Evolutionary conservation across 2,329 filamentous ascomycete species (phyloP), one percentile per base, ranked within the genome.

Genomic region (Diaporthe sp.): DNA sequence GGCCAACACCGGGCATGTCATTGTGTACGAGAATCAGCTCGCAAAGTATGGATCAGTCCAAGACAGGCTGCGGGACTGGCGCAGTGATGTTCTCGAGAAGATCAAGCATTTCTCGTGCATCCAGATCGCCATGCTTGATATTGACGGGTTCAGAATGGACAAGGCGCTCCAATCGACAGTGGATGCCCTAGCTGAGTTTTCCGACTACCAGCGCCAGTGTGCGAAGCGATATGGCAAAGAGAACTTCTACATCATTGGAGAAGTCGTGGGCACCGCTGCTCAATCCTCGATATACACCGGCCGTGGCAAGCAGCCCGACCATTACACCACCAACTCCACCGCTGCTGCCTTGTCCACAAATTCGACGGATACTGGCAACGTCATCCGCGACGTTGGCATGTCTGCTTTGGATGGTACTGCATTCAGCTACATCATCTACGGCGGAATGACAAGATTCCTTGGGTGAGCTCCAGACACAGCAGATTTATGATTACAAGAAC

Each of bases 1-100:
- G 34, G 89, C 65, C 34, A 67, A 60, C 31, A 72, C 68, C 13
- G 91, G 91, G 76, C 88, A 90, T 19, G 92, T 88, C 75, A 88
- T 90, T 0, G 90, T 92, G 79, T 93, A 90, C 88, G 84, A 92
- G 79, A 89, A 90, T 80, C 90, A 93, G 80, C 85, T 93, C 57
- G 88, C 90, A 28, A 93, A 93, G 78, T 93, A 93, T 82, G 90
- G 91, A 65, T 91, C 89, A 57, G 91, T 93, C 1, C 92, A 93
- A 82, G 92, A 93, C 81, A 90, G 92, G 80, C 84, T 93, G 4
- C 88, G 92, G 71, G 91, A 92, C 79, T 93, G 92, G 92, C 79
- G 87, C 37, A 88, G 90, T 3, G 87, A 87, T 17, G 91, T 93
- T 0, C 84, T 88, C 44, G 85, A 88, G 62, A 90, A 90, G 78